Evolutionary conservation across 352 stramenopile genomes (phyloP).

Genomic region (Globisporangium perplexum): DNA sequence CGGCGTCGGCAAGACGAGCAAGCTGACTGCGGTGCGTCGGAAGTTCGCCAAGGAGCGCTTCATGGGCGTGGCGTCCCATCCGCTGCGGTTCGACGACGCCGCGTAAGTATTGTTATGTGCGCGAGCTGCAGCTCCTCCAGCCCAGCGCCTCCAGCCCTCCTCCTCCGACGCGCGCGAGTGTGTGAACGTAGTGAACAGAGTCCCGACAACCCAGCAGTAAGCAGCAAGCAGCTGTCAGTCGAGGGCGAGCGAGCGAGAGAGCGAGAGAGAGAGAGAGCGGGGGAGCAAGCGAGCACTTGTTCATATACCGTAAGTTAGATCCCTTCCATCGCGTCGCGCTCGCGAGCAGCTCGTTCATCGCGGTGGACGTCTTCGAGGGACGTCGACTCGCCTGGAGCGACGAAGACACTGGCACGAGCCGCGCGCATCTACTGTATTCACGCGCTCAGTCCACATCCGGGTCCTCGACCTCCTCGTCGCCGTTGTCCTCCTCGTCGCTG

Average conservation of each 20-base stretch:
- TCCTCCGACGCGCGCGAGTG: not conserved
- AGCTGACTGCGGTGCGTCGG: conserved; percentile 72
- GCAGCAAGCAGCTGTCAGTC: not conserved
- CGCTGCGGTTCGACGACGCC: conserved; percentile 43
- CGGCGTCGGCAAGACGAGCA: conserved; percentile 62
- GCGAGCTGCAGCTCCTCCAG: not conserved
- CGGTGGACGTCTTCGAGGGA: not conserved
- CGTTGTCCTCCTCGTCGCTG: conserved; percentile 76
- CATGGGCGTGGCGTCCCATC: conserved; percentile 60
- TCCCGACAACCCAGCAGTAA: not conserved
- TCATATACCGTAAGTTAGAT: not conserved
- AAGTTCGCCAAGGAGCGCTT: conserved; percentile 87
- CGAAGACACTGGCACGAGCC: not conserved
- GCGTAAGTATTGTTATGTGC: conserved; percentile 22
- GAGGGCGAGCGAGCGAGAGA: not conserved
- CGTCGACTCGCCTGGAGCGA: too few species aligned
- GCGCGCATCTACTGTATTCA: not conserved
- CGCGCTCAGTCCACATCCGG: conserved; percentile 39
- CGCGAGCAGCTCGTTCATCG: not conserved
- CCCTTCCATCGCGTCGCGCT: not conserved
- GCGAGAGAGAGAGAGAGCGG: not conserved
- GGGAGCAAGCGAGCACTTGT: not conserved
- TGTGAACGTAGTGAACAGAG: not conserved
- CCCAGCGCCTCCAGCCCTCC: not conserved
- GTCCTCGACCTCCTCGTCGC: conserved; percentile 29